phyloP scores from a whole-genome alignment of 169 alveolate species.

The Plasmodium billcollinsi region DNA sequence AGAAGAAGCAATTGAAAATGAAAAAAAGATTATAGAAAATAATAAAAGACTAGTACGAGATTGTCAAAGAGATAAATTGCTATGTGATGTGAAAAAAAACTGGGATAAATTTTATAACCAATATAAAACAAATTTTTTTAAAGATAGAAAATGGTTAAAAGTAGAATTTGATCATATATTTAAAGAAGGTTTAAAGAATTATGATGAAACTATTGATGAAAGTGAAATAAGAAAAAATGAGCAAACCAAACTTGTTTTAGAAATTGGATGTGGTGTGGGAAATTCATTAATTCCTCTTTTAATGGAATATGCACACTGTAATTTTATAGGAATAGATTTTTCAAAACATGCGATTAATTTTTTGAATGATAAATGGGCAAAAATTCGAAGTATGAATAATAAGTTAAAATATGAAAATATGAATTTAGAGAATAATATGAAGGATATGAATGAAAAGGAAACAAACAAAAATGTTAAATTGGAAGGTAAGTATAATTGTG shows the following conservation, averaged over 20 bases:
- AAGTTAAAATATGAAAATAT: conserved; percentile 14
- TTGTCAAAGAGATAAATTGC: conserved; percentile 81
- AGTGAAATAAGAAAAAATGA: conserved; percentile 6
- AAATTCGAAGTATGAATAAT: conserved; percentile 18
- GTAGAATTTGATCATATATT: conserved; percentile 90
- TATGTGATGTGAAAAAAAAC: conserved; percentile 87
- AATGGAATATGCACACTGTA: conserved; percentile 78
- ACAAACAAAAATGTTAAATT: not conserved
- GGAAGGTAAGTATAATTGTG: not conserved
- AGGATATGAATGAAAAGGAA: not conserved
- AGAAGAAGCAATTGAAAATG: conserved; percentile 67
- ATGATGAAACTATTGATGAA: conserved; percentile 34
- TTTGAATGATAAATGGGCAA: conserved; percentile 82
- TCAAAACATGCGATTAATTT: conserved; percentile 91
- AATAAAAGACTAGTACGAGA: conserved; percentile 42
- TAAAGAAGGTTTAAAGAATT: conserved; percentile 51
- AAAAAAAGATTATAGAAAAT: conserved; percentile 53
- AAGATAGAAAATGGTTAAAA: conserved; percentile 93
- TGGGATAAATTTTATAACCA: conserved; percentile 94
- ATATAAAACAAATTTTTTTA: conserved; percentile 91
- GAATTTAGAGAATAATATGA: not conserved
- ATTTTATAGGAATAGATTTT: conserved; percentile 93
- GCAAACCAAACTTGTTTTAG: conserved; percentile 79
- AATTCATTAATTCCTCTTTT: conserved; percentile 93
- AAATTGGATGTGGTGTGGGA: conserved; percentile 97